Conservation (phyloP, 1,139 yeast species). For the Kodamaea derodonti region DNA sequence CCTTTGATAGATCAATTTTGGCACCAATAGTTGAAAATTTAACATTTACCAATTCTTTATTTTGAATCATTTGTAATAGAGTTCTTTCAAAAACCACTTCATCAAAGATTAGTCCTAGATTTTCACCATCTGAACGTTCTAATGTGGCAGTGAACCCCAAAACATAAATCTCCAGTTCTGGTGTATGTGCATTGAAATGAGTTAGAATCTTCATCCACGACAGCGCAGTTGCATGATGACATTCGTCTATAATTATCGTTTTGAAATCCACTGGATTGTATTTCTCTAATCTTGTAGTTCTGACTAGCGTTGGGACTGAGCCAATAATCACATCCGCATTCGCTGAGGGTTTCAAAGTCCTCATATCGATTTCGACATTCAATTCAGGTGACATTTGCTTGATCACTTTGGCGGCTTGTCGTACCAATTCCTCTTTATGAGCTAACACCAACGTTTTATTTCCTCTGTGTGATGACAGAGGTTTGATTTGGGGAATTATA, state of each 20-base stretch:
- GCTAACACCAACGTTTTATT: conserved; percentile 64
- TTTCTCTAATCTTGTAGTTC: conserved; percentile 45
- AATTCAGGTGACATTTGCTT: conserved; percentile 45
- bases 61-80: conserved; percentile 62
- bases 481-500: conserved; percentile 48
- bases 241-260: conserved; percentile 82
- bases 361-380: conserved; percentile 73
- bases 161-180: conserved; percentile 47
- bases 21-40: conserved; percentile 56
- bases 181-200: conserved; percentile 51
- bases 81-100: conserved; percentile 70
- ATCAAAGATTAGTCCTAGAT: conserved; percentile 62
- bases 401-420: conserved; percentile 62
- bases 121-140: conserved; percentile 61
- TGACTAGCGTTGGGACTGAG: conserved; percentile 64
- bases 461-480: conserved; percentile 29
- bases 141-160: conserved; percentile 88
- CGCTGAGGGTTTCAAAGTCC: conserved; percentile 33
- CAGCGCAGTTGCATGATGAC: conserved; percentile 84
- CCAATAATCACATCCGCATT: conserved; percentile 70
- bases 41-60: conserved; percentile 69
- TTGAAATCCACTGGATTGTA: conserved; percentile 61
- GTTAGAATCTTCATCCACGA: conserved; percentile 59
- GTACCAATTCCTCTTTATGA: conserved; percentile 75
- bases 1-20: conserved; percentile 33